Conservation (phyloP, 2,329 filamentous ascomycete genomes). For the Apiospora koreana region DNA sequence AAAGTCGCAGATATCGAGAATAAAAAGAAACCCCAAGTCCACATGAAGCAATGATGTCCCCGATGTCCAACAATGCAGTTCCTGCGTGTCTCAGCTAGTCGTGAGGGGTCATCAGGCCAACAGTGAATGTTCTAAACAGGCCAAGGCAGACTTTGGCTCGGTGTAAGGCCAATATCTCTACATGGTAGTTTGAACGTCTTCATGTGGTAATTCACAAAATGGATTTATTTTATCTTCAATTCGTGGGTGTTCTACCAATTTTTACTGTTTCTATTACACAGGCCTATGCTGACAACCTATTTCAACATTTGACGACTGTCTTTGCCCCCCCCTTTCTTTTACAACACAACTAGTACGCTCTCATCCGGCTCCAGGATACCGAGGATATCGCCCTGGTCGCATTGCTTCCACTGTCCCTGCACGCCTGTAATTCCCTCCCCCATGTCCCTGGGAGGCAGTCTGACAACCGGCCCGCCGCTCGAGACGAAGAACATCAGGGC, state of each 20-base stretch:
- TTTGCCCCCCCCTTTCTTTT: not conserved
- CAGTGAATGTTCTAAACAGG: not conserved
- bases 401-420: not conserved
- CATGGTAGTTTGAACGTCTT: not conserved
- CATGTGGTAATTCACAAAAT: not conserved
- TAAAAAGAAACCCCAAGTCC: not conserved
- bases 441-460: not conserved
- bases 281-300: not conserved
- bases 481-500: not conserved
- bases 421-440: not conserved
- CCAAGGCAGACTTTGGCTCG: not conserved
- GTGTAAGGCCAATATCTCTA: not conserved
- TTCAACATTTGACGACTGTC: no score
- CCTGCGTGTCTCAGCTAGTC: not conserved
- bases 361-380: not conserved
- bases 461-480: not conserved
- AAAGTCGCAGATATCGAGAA: constrained; percentile 9
- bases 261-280: not conserved
- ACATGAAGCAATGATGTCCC: not conserved
- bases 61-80: not conserved
- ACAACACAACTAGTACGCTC: not conserved
- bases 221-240: not conserved
- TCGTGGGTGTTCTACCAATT: no score
- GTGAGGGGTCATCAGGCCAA: not conserved
- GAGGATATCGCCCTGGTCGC: not conserved